A percentile compares a stretch with the other conserved stretches of the same genome.
These are phyloP conservation scores for Pugionium cornutum DNA, from an alignment of 345 rosid genomes.

Conservation along the genomic window DNA sequence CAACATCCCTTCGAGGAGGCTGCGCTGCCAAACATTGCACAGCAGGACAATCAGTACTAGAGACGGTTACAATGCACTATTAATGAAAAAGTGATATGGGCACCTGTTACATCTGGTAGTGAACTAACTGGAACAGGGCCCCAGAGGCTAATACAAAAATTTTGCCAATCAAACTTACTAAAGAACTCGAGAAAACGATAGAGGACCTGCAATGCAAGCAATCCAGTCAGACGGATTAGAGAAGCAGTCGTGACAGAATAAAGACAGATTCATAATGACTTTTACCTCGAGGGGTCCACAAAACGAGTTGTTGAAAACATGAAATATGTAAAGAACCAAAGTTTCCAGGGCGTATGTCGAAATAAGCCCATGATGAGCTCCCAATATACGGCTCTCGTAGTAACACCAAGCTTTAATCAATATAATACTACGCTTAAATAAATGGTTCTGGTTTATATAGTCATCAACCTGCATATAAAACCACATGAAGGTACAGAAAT, in stretches of 20 bases:
- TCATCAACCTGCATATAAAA: constrained; percentile 72
- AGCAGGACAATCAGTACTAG: constrained; percentile 25
- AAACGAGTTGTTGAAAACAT: constrained; percentile 89
- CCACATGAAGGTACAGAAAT: constrained; percentile 5
- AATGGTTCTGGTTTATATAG: constrained; percentile 74
- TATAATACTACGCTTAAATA: constrained; percentile 94
- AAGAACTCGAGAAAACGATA: constrained; percentile 98
- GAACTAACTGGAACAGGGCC: constrained; percentile 88
- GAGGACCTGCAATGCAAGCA: constrained; percentile 62
- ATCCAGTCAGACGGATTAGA: constrained; percentile 28
- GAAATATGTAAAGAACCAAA: constrained; percentile 95
- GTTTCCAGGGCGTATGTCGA: constrained; percentile 98
- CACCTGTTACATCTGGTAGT: constrained; percentile 88
- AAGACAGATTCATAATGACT: constrained; percentile 16
- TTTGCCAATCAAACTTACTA: constrained; percentile 99
- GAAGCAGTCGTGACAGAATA: constrained; percentile 20
- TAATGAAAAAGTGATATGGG: constrained; percentile 3
- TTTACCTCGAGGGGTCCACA: constrained; percentile 95
- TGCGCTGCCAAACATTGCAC: constrained; percentile 58
- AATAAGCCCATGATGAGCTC: constrained; percentile 99
- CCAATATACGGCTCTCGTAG: constrained; percentile 98
- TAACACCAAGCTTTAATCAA: constrained; percentile 99
- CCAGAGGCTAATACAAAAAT: constrained; percentile 93
- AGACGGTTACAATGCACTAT: constrained; percentile 20
- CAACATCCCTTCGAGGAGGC: constrained; percentile 84